These are phyloP conservation scores for Penicillium manginii DNA, from an alignment of 495 filamentous ascomycete species.

Conservation along the genomic window DNA sequence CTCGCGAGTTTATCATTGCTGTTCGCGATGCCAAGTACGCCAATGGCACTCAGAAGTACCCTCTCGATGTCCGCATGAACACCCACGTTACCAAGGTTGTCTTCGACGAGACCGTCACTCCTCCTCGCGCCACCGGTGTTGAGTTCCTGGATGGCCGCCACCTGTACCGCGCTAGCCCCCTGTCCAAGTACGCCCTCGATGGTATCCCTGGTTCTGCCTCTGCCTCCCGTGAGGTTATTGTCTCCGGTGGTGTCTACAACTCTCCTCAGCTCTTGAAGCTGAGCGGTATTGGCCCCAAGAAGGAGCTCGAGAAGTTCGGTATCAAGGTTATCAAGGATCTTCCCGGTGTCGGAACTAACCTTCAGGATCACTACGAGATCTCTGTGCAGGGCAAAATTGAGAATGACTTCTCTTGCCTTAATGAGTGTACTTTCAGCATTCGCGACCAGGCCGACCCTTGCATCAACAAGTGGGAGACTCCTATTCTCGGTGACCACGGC, in stretches of 20 bases:
- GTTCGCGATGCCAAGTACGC: conserved; percentile 52
- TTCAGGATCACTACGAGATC: conserved; percentile 67
- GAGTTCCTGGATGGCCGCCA: conserved; percentile 63
- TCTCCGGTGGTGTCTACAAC: conserved; percentile 63
- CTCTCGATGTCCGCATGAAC: conserved; percentile 60
- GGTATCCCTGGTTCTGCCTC: conserved; percentile 49
- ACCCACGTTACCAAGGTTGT: conserved; percentile 64
- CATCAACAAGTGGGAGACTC: conserved; percentile 38
- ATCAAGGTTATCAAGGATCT: conserved; percentile 58
- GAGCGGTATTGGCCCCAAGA: conserved; percentile 60
- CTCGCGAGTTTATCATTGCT: conserved; percentile 56
- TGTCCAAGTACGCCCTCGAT: conserved; percentile 16
- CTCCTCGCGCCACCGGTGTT: conserved; percentile 63
- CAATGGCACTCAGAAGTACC: conserved; percentile 57
- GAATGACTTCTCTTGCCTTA: conserved; percentile 42
- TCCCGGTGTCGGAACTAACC: conserved; percentile 66
- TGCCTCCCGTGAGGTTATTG: conserved; percentile 59
- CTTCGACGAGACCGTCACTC: conserved; percentile 50
- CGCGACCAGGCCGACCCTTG: conserved; percentile 23
- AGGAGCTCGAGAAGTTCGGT: conserved; percentile 47
- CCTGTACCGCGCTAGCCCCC: conserved; percentile 63
- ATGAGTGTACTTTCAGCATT: conserved; percentile 16
- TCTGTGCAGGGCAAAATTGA: conserved; percentile 49
- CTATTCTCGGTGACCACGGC: conserved; percentile 40
- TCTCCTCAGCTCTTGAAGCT: conserved; percentile 67